Conservation (phyloP, 345 rosid genomes). For the Combretum micranthum region DNA sequence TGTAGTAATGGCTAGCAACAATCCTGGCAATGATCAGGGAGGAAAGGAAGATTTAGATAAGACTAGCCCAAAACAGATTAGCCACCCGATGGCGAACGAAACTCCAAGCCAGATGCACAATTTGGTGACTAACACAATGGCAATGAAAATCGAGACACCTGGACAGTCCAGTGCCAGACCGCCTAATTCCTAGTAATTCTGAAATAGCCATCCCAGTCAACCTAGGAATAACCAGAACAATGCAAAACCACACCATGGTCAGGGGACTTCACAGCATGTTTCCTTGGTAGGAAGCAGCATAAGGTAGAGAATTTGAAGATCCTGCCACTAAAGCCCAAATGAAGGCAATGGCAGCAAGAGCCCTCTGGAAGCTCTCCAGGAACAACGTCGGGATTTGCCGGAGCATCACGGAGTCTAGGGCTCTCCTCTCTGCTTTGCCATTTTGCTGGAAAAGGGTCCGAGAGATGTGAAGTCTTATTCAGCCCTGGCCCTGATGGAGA, state of each 20-base stretch:
- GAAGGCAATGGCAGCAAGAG: conserved; percentile 14
- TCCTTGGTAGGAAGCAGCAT: conserved; percentile 10
- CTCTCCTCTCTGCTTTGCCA: conserved; percentile 19
- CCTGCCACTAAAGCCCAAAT: conserved; percentile 6
- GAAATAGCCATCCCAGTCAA: no score
- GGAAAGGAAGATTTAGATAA: no score
- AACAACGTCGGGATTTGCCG: conserved; percentile 11
- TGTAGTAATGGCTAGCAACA: conserved; percentile 12
- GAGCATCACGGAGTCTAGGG: conserved; percentile 18
- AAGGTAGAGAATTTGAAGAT: conserved; percentile 14
- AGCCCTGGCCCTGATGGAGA: conserved; percentile 20
- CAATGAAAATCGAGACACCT: background rate
- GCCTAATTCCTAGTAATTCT: background rate
- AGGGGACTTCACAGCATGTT: background rate
- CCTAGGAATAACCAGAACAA: background rate
- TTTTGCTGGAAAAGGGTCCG: conserved; percentile 13
- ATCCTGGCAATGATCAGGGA: background rate
- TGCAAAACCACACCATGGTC: background rate
- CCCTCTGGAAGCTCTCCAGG: conserved; percentile 14
- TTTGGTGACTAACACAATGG: conserved; percentile 5
- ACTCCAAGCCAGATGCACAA: conserved; percentile 1
- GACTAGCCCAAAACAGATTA: no score
- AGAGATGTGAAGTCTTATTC: conserved; percentile 14
- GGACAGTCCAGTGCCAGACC: background rate
- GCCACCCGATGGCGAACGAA: conserved; percentile 3